Base-by-base conservation (phyloP, 2,329 filamentous ascomycete species). In the Colletotrichum sansevieriae region DNA sequence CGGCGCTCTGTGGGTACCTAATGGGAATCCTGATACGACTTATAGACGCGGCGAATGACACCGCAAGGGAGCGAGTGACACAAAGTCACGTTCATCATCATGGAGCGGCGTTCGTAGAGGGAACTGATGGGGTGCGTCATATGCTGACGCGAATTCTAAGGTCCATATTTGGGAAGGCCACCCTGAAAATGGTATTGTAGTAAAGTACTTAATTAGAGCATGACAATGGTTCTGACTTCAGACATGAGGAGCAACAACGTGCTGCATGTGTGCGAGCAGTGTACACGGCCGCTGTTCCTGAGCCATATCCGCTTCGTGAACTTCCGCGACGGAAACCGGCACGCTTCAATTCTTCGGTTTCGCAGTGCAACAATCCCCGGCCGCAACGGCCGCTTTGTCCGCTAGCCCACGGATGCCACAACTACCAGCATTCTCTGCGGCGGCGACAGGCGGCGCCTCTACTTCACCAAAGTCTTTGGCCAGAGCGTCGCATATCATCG, bases 401-500 rank as follows among this genome's bases (percentile, higher is more conserved):
- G 83, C 84, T 51, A 88, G 76, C 4, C 79, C 79, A 63, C 77
- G 80, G 43, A 85, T 75, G 22, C 76, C 74, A 70, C 80, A 80
- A 67, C 74, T 77, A 15, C 75, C 63, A 7, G 76, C 74, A 29
- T 78, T 76, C 25, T 59, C 65, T 13, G 39, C 11, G 43, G 25
- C 46, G 11, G 35, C 49, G 25, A 55, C 43, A 12, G 65, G 52
- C 44, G 60, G 46, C 29, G 74, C 77, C 44, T 79, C 74, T 18
- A 84, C 73, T 76, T 91, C 90, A 41, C 87, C 88, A 75, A 89
- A 85, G 70, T 86, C 83, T 15, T 72, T 75, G 33, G 88, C 90
- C 7, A 88, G 78, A 25, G 81, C 76, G 76, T 93, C 91, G 74
- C 91, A 93, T 69, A 87, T 81, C 5, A 76, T 74, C 0, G 91